Conservation (phyloP, 352 stramenopile species). For the Globisporangium canariense region DNA sequence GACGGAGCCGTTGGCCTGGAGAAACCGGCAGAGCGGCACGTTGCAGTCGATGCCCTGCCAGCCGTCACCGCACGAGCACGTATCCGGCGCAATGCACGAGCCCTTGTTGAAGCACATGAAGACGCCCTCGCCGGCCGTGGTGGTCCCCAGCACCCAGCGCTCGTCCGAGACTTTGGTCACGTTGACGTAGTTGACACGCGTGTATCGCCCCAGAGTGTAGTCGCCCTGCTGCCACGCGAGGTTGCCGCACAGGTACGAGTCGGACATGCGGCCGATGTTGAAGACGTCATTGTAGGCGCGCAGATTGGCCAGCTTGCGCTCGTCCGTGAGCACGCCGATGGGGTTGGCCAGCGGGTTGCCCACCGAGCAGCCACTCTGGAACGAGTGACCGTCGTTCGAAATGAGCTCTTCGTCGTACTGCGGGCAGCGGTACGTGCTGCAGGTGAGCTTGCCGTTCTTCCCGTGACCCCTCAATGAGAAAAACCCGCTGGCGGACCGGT, state of each 20-base stretch:
- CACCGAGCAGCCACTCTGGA: constrained; percentile 91
- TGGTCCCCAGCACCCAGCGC: constrained; percentile 60
- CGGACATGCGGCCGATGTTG: constrained; percentile 59
- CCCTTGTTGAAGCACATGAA: constrained; percentile 94
- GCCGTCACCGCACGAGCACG: constrained; percentile 90
- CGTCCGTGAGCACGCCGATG: constrained; percentile 26
- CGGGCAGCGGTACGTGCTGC: constrained; percentile 66
- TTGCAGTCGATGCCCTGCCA: constrained; percentile 94
- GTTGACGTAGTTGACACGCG: constrained; percentile 93
- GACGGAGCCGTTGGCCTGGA: constrained; percentile 56
- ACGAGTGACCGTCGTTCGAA: constrained; percentile 91
- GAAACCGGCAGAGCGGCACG: constrained; percentile 89
- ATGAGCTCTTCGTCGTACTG: constrained; percentile 86
- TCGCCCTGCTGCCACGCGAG: constrained; percentile 91
- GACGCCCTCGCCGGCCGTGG: constrained; percentile 87
- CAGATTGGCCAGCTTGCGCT: constrained; percentile 46
- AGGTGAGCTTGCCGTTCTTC: constrained; percentile 37
- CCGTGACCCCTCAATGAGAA: constrained; percentile 59
- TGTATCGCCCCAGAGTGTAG: constrained; percentile 75
- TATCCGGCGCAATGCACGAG: constrained; percentile 90
- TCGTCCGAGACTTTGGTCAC: constrained; percentile 76
- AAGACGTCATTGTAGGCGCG: constrained; percentile 47
- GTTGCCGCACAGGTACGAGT: constrained; percentile 83
- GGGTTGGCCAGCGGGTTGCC: constrained; percentile 62
- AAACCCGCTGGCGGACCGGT: constrained; percentile 26